Evolutionary conservation across 768 basidiomycete species (phyloP).

Genomic region (Suillus cothurnatus): DNA sequence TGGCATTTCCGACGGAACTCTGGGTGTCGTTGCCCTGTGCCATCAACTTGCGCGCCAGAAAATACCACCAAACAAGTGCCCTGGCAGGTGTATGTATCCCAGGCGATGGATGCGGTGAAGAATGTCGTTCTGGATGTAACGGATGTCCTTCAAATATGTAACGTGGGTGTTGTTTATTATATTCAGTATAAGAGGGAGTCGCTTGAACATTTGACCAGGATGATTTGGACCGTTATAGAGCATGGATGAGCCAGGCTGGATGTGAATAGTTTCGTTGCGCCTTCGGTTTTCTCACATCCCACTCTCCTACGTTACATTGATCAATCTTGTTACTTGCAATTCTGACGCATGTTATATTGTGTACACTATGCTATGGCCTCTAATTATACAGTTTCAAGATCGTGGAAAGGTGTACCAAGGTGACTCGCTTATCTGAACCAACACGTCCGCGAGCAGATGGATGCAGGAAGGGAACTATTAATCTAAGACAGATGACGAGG

Average conservation of each 20-base stretch:
- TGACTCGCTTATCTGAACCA: no score
- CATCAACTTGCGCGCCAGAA: not conserved
- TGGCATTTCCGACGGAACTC: not conserved
- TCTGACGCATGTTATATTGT: not conserved
- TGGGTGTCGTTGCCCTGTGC: not conserved
- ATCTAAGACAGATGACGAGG: no score
- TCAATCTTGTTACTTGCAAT: not conserved
- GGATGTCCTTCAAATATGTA: slow-evolving; percentile 26
- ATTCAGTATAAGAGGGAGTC: not conserved
- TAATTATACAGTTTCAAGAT: slow-evolving; percentile 16
- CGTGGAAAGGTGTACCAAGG: not conserved
- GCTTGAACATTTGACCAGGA: slow-evolving; percentile 12
- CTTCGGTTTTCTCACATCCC: not conserved
- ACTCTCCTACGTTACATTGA: not conserved
- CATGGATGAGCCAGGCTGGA: slow-evolving; percentile 22
- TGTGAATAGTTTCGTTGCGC: slow-evolving; percentile 7
- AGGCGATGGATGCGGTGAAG: slow-evolving; percentile 14
- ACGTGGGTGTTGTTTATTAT: slow-evolving; percentile 14
- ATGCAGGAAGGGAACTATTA: no score
- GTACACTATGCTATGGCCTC: slow-evolving; percentile 11
- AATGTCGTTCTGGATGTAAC: slow-evolving; percentile 26
- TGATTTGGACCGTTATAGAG: slow-evolving; percentile 28
- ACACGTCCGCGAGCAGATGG: no score
- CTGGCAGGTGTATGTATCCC: slow-evolving; percentile 15
- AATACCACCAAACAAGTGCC: slow-evolving; percentile 9